Percentiles rank a stretch among this genome's conserved stretches.
These are phyloP conservation scores for Cyberlindnera subsufficiens DNA, from an alignment of 805 yeast species.

Conservation along the genomic window DNA sequence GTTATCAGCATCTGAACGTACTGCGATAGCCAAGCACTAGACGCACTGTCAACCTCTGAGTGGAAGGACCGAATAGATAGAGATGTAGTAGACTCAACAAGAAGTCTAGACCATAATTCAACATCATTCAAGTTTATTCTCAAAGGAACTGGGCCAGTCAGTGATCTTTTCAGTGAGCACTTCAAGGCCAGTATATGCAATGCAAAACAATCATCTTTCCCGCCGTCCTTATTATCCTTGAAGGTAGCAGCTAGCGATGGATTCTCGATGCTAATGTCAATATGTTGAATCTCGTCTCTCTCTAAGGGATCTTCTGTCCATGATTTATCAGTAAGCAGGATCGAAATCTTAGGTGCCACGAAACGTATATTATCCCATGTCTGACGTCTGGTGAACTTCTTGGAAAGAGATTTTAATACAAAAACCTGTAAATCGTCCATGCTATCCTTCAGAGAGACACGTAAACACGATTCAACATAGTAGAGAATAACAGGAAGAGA, in stretches of 20 bases:
- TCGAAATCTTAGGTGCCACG: conserved; percentile 37
- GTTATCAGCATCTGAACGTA: conserved; percentile 15
- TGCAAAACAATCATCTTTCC: conserved; percentile 9
- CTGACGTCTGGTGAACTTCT: conserved; percentile 27
- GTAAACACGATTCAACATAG: conserved; percentile 29
- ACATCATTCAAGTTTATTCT: conserved; percentile 12
- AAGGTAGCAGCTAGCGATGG: conserved; percentile 22
- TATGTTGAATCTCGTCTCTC: conserved; percentile 13
- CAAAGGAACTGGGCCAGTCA: background rate
- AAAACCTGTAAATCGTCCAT: conserved; percentile 64
- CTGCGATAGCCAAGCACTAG: conserved; percentile 28
- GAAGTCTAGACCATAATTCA: conserved; percentile 28
- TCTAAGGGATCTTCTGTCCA: conserved; percentile 12
- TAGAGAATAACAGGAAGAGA: conserved; percentile 34
- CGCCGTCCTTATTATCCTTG: conserved; percentile 13
- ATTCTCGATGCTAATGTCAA: conserved; percentile 6
- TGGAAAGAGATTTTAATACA: conserved; percentile 40
- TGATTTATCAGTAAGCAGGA: conserved; percentile 32
- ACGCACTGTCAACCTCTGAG: conserved; percentile 26
- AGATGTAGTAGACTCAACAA: conserved; percentile 14
- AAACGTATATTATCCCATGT: conserved; percentile 40
- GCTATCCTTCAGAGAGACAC: conserved; percentile 38
- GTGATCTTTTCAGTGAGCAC: conserved; percentile 1
- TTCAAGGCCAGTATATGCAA: conserved; percentile 12
- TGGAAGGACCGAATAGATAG: conserved; percentile 26